Evolutionary conservation across 805 yeast species (phyloP).

Genomic region (Zygotorulaspora sp.): DNA sequence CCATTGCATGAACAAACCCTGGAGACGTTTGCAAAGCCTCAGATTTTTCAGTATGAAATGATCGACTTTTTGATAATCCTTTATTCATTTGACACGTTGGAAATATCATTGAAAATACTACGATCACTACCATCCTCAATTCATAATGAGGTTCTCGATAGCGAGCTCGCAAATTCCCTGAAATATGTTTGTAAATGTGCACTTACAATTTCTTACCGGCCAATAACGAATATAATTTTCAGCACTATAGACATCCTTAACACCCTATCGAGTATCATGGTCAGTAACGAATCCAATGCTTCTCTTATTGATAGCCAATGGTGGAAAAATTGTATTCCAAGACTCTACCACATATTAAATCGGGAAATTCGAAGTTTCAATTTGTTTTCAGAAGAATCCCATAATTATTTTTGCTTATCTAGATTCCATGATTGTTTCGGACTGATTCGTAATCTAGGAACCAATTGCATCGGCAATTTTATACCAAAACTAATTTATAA

Average conservation of each 20-base stretch:
- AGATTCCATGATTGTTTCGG: slow-evolving; percentile 24
- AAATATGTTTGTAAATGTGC: slow-evolving; percentile 37
- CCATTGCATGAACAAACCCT: slow-evolving; percentile 21
- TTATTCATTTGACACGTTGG: slow-evolving; percentile 54
- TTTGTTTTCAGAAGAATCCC: slow-evolving; percentile 6
- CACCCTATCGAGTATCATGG: slow-evolving; percentile 35
- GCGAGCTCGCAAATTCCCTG: slow-evolving; percentile 23
- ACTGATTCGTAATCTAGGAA: slow-evolving; percentile 28
- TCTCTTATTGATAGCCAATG: slow-evolving; percentile 14
- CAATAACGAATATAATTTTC: slow-evolving; percentile 49
- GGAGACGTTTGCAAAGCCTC: slow-evolving; percentile 27
- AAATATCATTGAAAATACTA: slow-evolving; percentile 37
- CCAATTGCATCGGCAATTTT: slow-evolving; percentile 22
- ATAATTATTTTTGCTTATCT: slow-evolving; percentile 9
- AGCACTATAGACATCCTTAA: slow-evolving; percentile 52
- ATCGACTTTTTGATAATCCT: slow-evolving; percentile 49
- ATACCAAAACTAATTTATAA: slow-evolving; percentile 22
- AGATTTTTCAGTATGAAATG: slow-evolving; percentile 43
- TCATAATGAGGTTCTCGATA: slow-evolving; percentile 22
- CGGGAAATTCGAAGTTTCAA: slow-evolving; percentile 19
- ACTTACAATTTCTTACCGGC: slow-evolving; percentile 43
- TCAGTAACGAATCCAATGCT: slow-evolving; percentile 2
- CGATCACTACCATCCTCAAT: slow-evolving; percentile 17
- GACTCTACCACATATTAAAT: slow-evolving; percentile 23
- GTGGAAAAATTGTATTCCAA: slow-evolving; percentile 29